phyloP scores from a whole-genome alignment of 1,284 basidiomycete species.

The Trametes versicolor region DNA sequence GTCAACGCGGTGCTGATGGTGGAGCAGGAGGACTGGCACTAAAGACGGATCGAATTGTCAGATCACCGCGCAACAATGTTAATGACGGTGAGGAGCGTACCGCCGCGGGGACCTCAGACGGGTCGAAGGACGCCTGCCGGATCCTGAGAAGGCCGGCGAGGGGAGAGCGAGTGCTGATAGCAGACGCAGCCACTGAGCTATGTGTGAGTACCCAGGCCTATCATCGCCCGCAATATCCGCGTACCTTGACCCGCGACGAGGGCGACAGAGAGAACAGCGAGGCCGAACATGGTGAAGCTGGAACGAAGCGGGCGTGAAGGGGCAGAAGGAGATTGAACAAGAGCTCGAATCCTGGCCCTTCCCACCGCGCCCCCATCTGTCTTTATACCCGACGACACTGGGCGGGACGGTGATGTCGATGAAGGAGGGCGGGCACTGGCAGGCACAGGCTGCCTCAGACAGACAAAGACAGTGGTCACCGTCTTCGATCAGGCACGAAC shows the following conservation, averaged over 20 bases:
- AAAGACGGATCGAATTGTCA: background rate
- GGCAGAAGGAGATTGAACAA: slow-evolving; percentile 5
- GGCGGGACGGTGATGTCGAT: slow-evolving; percentile 2
- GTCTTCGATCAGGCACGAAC: slow-evolving; percentile 19
- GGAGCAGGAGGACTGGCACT: slow-evolving; percentile 30
- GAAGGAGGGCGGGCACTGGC: background rate
- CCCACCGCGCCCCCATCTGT: background rate
- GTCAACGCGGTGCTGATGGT: slow-evolving; percentile 17
- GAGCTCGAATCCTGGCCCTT: slow-evolving; percentile 11
- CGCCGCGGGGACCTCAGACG: slow-evolving; percentile 26
- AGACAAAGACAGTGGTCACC: slow-evolving; percentile 6
- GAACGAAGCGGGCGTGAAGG: slow-evolving; percentile 8
- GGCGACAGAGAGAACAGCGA: slow-evolving; percentile 29
- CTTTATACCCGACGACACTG: slow-evolving; percentile 9
- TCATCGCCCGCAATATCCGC: background rate
- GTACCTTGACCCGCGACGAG: slow-evolving; percentile 33
- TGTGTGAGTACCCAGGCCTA: background rate
- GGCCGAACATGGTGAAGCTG: slow-evolving; percentile 29
- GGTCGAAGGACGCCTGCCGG: slow-evolving; percentile 27
- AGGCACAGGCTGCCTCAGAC: background rate
- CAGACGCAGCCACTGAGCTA: slow-evolving; percentile 20
- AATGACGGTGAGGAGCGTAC: background rate
- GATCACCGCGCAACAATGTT: background rate
- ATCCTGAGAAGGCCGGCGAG: slow-evolving; percentile 12
- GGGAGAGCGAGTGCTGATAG: slow-evolving; percentile 15